Evolutionary conservation across 1,139 yeast genomes (phyloP).

Genomic region (Torulaspora globosa): DNA sequence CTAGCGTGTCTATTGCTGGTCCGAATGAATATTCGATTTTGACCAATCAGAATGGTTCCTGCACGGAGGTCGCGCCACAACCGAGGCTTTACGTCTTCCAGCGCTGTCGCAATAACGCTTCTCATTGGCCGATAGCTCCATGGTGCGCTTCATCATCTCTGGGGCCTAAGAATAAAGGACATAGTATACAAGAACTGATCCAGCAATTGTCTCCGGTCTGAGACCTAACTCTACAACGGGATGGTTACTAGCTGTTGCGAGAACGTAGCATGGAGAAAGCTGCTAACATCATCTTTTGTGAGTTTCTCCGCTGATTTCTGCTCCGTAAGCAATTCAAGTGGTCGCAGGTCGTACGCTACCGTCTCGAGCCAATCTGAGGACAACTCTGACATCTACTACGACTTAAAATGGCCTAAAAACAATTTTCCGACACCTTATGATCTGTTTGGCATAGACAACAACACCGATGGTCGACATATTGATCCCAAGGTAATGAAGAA

Average conservation of each 20-base stretch:
- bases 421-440: slow-evolving; percentile 72
- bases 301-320: neutral
- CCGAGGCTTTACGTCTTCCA: slow-evolving; percentile 1
- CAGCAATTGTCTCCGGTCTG: neutral
- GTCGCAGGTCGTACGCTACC: slow-evolving; percentile 3
- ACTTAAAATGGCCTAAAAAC: slow-evolving; percentile 53
- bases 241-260: neutral
- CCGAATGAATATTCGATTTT: neutral
- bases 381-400: slow-evolving; percentile 11
- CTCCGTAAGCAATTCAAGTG: neutral
- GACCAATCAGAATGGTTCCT: slow-evolving; percentile 3
- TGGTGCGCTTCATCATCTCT: neutral
- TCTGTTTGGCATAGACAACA: slow-evolving; percentile 49
- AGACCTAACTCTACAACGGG: neutral
- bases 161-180: neutral
- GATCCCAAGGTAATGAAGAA: slow-evolving; percentile 47
- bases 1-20: neutral
- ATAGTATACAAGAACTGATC: neutral
- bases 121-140: slow-evolving; percentile 6
- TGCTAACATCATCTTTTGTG: neutral
- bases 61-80: slow-evolving; percentile 3
- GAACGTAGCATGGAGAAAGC: neutral
- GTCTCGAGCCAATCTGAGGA: slow-evolving; percentile 2
- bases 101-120: neutral
- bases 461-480: slow-evolving; percentile 20